A percentile compares a stretch with the other conserved stretches of the same genome.
phyloP scores from a whole-genome alignment of 2,329 filamentous ascomycete genomes.

The Fusarium napiforme region DNA sequence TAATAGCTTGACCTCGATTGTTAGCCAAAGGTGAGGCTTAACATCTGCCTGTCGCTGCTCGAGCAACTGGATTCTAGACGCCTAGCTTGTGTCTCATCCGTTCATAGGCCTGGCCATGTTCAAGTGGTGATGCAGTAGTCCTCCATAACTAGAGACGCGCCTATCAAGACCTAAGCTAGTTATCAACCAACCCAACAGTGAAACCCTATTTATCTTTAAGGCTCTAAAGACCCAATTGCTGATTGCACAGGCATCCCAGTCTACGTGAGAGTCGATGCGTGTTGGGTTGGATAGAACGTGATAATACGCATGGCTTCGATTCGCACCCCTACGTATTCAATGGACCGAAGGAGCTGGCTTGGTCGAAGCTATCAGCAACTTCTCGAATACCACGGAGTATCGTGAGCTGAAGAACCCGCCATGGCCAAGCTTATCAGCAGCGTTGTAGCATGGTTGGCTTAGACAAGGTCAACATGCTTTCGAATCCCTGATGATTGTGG shows the following conservation, averaged over 20 bases:
- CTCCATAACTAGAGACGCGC: neutral
- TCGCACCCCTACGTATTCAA: neutral
- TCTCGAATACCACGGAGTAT: neutral
- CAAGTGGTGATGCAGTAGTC: neutral
- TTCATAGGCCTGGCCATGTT: neutral
- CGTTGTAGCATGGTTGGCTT: conserved; percentile 2
- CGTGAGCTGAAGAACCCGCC: neutral
- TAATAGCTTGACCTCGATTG: neutral
- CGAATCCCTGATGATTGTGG: conserved; percentile 9
- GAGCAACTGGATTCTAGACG: neutral
- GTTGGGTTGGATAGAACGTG: conserved; percentile 6
- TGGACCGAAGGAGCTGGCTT: neutral
- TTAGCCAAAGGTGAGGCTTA: neutral
- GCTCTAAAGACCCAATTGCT: neutral
- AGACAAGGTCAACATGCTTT: conserved; percentile 6
- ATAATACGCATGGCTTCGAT: conserved; percentile 9
- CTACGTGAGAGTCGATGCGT: neutral
- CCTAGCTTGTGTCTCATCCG: neutral
- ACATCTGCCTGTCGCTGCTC: neutral
- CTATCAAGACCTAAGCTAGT: neutral
- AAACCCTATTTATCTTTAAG: neutral
- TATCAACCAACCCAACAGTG: neutral
- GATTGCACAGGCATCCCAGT: neutral
- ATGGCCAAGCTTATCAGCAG: conserved; percentile 15
- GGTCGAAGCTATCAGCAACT: conserved; percentile 1